Conservation (phyloP, 257 asterid species). For the Petunia secreta region DNA sequence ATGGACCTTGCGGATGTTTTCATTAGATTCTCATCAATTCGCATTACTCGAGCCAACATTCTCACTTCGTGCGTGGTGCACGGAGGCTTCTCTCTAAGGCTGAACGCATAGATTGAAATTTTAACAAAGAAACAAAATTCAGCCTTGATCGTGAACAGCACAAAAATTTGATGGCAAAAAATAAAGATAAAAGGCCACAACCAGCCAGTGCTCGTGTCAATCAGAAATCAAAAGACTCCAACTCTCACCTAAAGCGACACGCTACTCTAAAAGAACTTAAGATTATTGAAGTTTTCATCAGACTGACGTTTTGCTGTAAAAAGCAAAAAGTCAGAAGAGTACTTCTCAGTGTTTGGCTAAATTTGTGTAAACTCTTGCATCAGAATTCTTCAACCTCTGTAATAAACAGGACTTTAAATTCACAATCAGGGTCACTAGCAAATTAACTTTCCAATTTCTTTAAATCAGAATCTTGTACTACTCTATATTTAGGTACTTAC, state of each 20-base stretch:
- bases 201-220: slow-evolving; percentile 8
- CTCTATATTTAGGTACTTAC: slow-evolving; percentile 12
- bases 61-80: too few species aligned
- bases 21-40: too few species aligned
- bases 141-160: not conserved
- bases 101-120: not conserved
- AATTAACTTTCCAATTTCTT: not conserved
- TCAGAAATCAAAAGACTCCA: slow-evolving; percentile 3
- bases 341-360: slow-evolving; percentile 3
- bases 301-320: slow-evolving; percentile 20
- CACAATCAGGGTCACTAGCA: not conserved
- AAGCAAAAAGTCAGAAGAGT: slow-evolving; percentile 14
- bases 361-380: slow-evolving; percentile 8
- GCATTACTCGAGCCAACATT: too few species aligned
- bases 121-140: not conserved
- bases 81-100: too few species aligned
- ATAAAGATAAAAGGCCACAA: not conserved
- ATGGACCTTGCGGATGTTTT: too few species aligned
- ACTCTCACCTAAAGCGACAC: slow-evolving; percentile 1
- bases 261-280: not conserved
- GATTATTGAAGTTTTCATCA: slow-evolving; percentile 20
- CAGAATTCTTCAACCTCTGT: slow-evolving; percentile 17
- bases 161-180: not conserved
- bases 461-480: slow-evolving; percentile 16
- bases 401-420: not conserved